A percentile compares a stretch with the other conserved stretches of the same genome.
Conservation (phyloP, 2,329 filamentous ascomycete genomes). For the Xylariaceae sp. region DNA sequence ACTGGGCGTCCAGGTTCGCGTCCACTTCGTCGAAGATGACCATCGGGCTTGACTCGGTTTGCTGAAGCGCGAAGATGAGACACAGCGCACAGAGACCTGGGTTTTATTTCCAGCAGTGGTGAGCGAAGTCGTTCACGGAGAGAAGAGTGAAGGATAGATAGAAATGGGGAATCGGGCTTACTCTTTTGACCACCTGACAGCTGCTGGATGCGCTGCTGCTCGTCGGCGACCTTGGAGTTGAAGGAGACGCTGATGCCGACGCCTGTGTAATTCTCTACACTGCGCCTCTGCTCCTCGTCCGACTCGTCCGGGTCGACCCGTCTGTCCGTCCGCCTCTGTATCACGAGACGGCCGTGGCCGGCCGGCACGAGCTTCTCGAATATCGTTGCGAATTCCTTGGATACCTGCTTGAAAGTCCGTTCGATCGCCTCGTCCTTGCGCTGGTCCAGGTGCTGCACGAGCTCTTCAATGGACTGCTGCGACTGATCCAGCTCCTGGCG, state of each 20-base stretch:
- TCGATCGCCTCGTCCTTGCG: conserved; percentile 98
- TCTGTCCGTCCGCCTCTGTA: conserved; percentile 82
- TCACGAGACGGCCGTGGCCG: conserved; percentile 84
- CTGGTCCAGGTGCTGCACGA: conserved; percentile 88
- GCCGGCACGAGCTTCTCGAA: conserved; percentile 95
- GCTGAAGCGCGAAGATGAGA: conserved; percentile 97
- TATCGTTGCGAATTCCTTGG: conserved; percentile 83
- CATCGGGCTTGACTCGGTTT: conserved; percentile 94
- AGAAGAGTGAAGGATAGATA: neutral
- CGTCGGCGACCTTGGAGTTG: conserved; percentile 91
- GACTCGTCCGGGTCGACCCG: conserved; percentile 60
- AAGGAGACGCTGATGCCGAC: conserved; percentile 97
- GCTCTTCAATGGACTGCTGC: conserved; percentile 81
- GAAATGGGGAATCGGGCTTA: conserved; percentile 39
- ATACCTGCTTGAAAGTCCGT: conserved; percentile 97
- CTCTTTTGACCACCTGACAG: conserved; percentile 97
- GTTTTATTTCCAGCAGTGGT: no score
- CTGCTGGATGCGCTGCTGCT: conserved; percentile 96
- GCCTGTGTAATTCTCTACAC: conserved; percentile 91
- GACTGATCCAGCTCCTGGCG: conserved; percentile 82
- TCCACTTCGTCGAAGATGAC: conserved; percentile 99
- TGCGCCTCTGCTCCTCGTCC: conserved; percentile 61
- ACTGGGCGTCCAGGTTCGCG: conserved; percentile 95
- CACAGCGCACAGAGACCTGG: conserved; percentile 93
- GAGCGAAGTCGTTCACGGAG: no score